These are phyloP conservation scores for Fragaria nilgerrensis DNA, from an alignment of 306 rosid species.

Conservation along the genomic window DNA sequence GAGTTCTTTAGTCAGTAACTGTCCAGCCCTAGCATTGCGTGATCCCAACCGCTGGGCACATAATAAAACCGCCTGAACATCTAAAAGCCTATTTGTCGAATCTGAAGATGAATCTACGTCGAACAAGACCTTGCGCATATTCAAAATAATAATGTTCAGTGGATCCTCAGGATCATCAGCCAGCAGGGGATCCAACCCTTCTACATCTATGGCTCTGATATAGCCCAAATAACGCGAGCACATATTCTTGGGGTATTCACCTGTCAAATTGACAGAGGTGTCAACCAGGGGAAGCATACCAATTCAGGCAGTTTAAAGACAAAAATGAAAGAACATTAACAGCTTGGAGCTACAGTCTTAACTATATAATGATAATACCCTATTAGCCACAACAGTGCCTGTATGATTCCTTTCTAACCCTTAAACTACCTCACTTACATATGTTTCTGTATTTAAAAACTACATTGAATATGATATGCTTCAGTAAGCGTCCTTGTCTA, in stretches of 20 bases:
- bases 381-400: not conserved
- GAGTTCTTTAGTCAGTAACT: slow-evolving; percentile 79
- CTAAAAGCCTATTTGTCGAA: slow-evolving; percentile 88
- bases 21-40: slow-evolving; percentile 92
- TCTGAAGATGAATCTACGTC: slow-evolving; percentile 73
- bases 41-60: slow-evolving; percentile 91
- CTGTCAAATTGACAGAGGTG: slow-evolving; percentile 46
- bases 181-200: slow-evolving; percentile 96
- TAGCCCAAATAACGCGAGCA: slow-evolving; percentile 92
- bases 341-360: slow-evolving; percentile 5
- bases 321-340: slow-evolving; percentile 2
- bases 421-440: not conserved
- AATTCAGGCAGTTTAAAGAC: not conserved
- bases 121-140: slow-evolving; percentile 83
- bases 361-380: not conserved
- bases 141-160: slow-evolving; percentile 74
- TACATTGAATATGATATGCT: not conserved
- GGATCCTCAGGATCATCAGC: slow-evolving; percentile 99
- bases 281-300: not conserved
- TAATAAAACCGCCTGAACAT: slow-evolving; percentile 92
- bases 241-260: slow-evolving; percentile 84
- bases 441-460: not conserved
- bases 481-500: not conserved
- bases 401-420: not conserved
- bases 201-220: slow-evolving; percentile 92